Evolutionary conservation across 2,329 filamentous ascomycete species (phyloP), one percentile per base, ranked within the genome.

Genomic region (Botrytis deweyae): DNA sequence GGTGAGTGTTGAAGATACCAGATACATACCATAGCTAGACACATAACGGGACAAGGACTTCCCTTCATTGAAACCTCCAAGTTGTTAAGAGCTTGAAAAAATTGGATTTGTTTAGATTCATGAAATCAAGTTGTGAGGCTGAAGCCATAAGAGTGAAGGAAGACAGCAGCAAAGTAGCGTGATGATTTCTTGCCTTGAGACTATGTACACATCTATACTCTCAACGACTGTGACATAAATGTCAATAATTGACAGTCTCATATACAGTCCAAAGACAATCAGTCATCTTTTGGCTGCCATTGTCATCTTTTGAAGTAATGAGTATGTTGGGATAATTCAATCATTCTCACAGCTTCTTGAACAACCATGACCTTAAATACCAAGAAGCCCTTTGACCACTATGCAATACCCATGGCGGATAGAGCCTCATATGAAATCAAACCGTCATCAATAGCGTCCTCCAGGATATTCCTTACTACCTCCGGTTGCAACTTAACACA

Each of bases 371-470:
- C 33, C n/a, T 4, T 58, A 9, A 36, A 25, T 22, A 10, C 33
- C 16, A 16, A 58, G 10, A 16, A 63, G 36, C 61, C 16, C 7
- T 38, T 63, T 18, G 4, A 33, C 22, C 16, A 36, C 67, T 52
- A 74, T 33, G 70, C 59, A 72, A 76, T 74, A 18, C 76, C 75
- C 64, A 76, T 72, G 6, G 33, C 42, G 25, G 67, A 59, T 25
- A 76, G 67, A 38, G 73, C 65, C 14, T 76, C 72, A 25, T 70
- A 55, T 49, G 65, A 66, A 22, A 77, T n/a, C 58, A 77, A 68
- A 4, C 76, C 76, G 64, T 77, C 76, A 65, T 77, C 76, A 67
- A 77, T 55, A 64, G 76, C 74, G 61, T 77, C 76, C 52, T 76
- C 73, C 42, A 77, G 44, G 7, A 76, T 33, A 25, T n/a, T 52